phyloP scores from a whole-genome alignment of 2,329 filamentous ascomycete species.

The Phoma sp. region DNA sequence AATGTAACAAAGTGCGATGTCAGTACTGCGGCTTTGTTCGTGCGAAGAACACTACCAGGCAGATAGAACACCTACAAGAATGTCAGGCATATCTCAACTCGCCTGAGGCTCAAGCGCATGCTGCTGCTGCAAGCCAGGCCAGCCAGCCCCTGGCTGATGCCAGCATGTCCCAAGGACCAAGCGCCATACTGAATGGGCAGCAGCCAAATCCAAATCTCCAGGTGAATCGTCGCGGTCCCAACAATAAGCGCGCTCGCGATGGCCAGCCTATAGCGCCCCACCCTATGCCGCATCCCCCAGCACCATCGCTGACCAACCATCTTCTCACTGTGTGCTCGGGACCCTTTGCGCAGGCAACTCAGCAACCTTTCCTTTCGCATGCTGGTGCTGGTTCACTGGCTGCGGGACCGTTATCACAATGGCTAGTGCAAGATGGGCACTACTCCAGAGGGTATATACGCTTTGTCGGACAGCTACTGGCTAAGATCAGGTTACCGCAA shows the following conservation, averaged over 20 bases:
- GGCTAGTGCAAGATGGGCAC: slow-evolving; percentile 74
- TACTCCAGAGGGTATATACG: slow-evolving; percentile 74
- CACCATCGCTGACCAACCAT: slow-evolving; percentile 62
- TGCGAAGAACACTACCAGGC: slow-evolving; percentile 59
- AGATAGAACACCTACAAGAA: slow-evolving; percentile 57
- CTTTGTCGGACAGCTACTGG: slow-evolving; percentile 69
- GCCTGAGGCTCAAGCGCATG: slow-evolving; percentile 50
- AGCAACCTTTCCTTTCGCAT: slow-evolving; percentile 68
- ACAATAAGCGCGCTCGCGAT: slow-evolving; percentile 48
- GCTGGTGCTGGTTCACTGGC: slow-evolving; percentile 68
- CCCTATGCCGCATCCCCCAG: slow-evolving; percentile 24
- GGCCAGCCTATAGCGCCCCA: slow-evolving; percentile 45
- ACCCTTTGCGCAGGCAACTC: slow-evolving; percentile 63
- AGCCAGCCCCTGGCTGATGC: slow-evolving; percentile 25
- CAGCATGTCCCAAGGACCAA: slow-evolving; percentile 26
- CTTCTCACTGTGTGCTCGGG: slow-evolving; percentile 59
- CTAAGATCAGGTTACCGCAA: slow-evolving; percentile 64
- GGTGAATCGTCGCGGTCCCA: slow-evolving; percentile 52
- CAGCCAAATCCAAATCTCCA: slow-evolving; percentile 57
- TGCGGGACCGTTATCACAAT: slow-evolving; percentile 63
- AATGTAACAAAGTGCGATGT: slow-evolving; percentile 58
- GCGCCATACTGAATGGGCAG: slow-evolving; percentile 52
- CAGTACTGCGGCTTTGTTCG: slow-evolving; percentile 57
- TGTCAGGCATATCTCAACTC: slow-evolving; percentile 54
- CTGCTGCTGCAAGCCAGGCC: slow-evolving; percentile 23